Evolutionary conservation across 1,284 basidiomycete genomes (phyloP).

Genomic region (Ceratobasidium sp.): DNA sequence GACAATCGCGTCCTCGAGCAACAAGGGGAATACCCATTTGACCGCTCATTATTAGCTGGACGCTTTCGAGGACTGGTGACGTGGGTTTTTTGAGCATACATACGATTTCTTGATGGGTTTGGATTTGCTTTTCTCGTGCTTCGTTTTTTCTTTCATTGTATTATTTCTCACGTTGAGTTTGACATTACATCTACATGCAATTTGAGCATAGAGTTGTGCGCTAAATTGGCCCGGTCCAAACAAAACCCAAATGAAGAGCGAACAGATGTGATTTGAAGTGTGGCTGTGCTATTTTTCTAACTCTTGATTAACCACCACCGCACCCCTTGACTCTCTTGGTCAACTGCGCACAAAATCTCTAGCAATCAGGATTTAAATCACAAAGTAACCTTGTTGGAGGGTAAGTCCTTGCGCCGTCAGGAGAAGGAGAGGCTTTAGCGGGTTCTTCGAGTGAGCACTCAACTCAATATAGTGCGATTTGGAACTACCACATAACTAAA

Average conservation of each 20-base stretch:
- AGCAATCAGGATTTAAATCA: too few species aligned
- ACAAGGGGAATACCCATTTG: background rate
- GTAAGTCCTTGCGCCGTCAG: too few species aligned
- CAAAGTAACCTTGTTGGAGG: too few species aligned
- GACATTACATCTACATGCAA: background rate
- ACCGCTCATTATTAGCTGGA: background rate
- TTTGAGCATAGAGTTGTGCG: background rate
- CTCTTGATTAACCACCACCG: background rate
- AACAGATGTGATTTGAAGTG: background rate
- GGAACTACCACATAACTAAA: too few species aligned
- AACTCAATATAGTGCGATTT: too few species aligned
- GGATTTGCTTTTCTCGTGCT: background rate
- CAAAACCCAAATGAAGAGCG: too few species aligned
- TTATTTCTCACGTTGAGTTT: background rate
- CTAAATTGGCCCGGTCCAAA: too few species aligned
- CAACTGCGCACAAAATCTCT: too few species aligned
- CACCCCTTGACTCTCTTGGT: too few species aligned
- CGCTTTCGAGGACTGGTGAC: background rate
- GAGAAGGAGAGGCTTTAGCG: too few species aligned
- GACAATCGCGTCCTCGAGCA: conserved; percentile 58
- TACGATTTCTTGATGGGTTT: conserved; percentile 8
- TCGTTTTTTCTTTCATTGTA: background rate
- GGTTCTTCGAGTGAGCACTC: too few species aligned
- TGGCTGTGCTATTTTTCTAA: conserved; percentile 2
- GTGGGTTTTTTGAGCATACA: background rate